These are phyloP conservation scores for Musa itinerans DNA, from an alignment of 176 grass and related monocot genomes.

Conservation along the genomic window DNA sequence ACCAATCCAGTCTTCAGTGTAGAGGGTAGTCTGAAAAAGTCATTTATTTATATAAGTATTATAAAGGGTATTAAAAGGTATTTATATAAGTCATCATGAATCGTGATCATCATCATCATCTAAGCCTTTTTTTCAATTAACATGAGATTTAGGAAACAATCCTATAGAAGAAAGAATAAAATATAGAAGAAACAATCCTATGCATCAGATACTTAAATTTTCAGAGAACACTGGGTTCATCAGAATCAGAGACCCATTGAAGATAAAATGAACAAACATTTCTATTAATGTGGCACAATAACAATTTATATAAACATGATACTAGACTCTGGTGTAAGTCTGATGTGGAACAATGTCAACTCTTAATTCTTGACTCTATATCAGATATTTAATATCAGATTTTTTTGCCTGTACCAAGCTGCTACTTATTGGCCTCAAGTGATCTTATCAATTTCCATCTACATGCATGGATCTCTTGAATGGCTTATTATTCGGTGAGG, in stretches of 20 bases:
- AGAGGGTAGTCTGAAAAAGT: constrained; percentile 47
- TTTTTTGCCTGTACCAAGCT: too few species aligned
- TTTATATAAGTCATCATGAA: too few species aligned
- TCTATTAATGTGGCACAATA: not conserved
- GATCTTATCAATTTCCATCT: too few species aligned
- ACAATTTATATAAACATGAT: not conserved
- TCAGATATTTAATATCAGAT: too few species aligned
- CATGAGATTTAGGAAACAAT: not conserved
- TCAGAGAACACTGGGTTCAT: not conserved
- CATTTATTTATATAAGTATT: not conserved
- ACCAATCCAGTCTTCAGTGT: constrained; percentile 82
- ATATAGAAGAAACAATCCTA: not conserved
- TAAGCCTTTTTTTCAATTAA: not conserved
- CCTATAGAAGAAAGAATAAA: not conserved
- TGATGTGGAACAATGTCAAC: too few species aligned
- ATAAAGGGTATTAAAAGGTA: not conserved
- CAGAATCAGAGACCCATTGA: not conserved
- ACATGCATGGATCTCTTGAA: too few species aligned
- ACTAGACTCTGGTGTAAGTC: too few species aligned
- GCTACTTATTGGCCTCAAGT: too few species aligned
- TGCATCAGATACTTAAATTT: too few species aligned
- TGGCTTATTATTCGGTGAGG: too few species aligned
- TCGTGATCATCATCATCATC: too few species aligned
- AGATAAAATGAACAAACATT: not conserved
- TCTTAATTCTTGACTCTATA: too few species aligned